These are phyloP conservation scores for Orychophragmus violaceus DNA, from an alignment of 345 rosid species.

Conservation along the genomic window DNA sequence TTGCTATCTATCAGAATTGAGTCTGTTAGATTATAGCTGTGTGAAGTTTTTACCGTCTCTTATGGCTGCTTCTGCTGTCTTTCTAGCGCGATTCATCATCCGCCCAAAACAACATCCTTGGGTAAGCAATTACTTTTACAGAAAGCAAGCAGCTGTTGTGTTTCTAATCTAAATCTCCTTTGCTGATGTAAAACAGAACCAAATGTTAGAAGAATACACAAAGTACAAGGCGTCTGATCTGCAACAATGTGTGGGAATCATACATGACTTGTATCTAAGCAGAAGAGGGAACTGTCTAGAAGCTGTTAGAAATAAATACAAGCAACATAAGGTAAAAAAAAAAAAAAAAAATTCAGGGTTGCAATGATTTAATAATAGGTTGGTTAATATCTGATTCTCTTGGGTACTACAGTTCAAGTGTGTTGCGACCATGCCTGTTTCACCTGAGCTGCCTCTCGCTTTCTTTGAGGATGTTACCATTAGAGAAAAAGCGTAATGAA, in stretches of 20 bases:
- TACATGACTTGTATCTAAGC: slow-evolving; percentile 27
- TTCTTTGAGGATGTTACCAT: slow-evolving; percentile 42
- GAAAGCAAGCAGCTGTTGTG: too few species aligned
- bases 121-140: slow-evolving; percentile 40
- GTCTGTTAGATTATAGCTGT: slow-evolving; percentile 59
- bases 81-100: slow-evolving; percentile 57
- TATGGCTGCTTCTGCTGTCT: slow-evolving; percentile 69
- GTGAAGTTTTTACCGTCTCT: slow-evolving; percentile 68
- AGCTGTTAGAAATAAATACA: slow-evolving; percentile 73
- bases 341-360: background rate
- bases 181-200: slow-evolving; percentile 33
- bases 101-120: slow-evolving; percentile 62
- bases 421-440: slow-evolving; percentile 50
- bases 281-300: slow-evolving; percentile 34
- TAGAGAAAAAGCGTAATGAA: slow-evolving; percentile 1
- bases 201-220: slow-evolving; percentile 37
- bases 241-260: slow-evolving; percentile 8
- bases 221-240: slow-evolving; percentile 50
- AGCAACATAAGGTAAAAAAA: slow-evolving; percentile 49
- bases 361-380: background rate
- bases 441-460: slow-evolving; percentile 45
- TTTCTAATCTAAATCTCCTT: background rate
- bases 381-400: background rate
- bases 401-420: slow-evolving; percentile 44
- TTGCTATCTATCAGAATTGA: slow-evolving; percentile 67